phyloP scores from a whole-genome alignment of 306 rosid species.

The Rosa rugosa region DNA sequence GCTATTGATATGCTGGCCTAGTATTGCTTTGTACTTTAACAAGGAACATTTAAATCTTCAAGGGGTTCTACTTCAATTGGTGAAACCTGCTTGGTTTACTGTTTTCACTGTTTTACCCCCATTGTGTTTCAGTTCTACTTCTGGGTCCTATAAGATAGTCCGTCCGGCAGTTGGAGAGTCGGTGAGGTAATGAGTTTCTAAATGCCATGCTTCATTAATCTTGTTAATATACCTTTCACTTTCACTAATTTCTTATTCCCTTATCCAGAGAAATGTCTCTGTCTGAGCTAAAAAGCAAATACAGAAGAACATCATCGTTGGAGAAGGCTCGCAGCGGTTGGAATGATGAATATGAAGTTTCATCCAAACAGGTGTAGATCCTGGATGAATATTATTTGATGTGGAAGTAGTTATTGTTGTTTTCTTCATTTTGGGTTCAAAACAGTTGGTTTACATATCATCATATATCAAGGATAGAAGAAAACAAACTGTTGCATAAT shows the following conservation, averaged over 20 bases:
- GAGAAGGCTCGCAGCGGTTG: slow-evolving; percentile 89
- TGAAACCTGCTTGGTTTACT: neutral
- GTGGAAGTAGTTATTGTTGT: neutral
- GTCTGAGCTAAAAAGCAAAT: slow-evolving; percentile 79
- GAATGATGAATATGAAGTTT: slow-evolving; percentile 87
- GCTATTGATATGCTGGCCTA: neutral
- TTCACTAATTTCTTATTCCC: slow-evolving; percentile 14
- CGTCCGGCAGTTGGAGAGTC: slow-evolving; percentile 99
- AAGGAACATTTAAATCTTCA: neutral
- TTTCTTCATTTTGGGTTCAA: neutral
- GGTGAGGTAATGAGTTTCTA: slow-evolving; percentile 49
- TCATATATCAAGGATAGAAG: neutral
- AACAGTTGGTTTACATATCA: neutral
- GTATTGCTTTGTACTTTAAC: neutral
- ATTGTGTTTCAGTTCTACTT: slow-evolving; percentile 65
- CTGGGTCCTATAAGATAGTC: slow-evolving; percentile 78
- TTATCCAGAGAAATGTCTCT: slow-evolving; percentile 84
- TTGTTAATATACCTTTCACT: slow-evolving; percentile 10
- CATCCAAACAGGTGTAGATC: slow-evolving; percentile 87
- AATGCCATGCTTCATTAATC: slow-evolving; percentile 19
- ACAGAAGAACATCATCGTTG: slow-evolving; percentile 70
- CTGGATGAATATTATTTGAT: slow-evolving; percentile 18
- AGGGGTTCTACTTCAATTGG: neutral
- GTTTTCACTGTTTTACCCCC: slow-evolving; percentile 22
- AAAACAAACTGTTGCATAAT: neutral